These are phyloP conservation scores for Clonostachys rhizophaga DNA, from an alignment of 2,329 filamentous ascomycete genomes.

Conservation along the genomic window DNA sequence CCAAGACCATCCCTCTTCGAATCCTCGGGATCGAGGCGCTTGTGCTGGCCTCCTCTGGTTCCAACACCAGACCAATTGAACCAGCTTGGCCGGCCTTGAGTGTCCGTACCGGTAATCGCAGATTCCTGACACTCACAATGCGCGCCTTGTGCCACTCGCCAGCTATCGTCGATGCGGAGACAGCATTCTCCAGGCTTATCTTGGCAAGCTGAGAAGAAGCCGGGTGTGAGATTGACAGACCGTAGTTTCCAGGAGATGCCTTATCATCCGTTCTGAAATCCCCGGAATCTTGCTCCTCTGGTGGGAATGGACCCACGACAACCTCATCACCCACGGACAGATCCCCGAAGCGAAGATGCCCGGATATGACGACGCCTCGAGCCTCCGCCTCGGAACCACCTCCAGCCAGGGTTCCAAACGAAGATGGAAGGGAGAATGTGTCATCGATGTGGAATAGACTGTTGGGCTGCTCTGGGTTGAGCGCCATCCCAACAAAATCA, in stretches of 20 bases:
- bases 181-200: constrained; percentile 45
- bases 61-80: constrained; percentile 75
- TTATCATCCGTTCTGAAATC: constrained; percentile 35
- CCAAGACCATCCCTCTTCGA: constrained; percentile 81
- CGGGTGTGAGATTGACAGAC: constrained; percentile 46
- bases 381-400: constrained; percentile 18
- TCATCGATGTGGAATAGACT: constrained; percentile 88
- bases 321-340: constrained; percentile 75
- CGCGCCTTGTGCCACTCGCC: constrained; percentile 77
- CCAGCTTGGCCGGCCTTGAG: constrained; percentile 81
- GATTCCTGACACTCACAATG: constrained; percentile 81
- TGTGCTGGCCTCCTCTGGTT: constrained; percentile 10
- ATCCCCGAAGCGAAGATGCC: constrained; percentile 74
- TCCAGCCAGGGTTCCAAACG: constrained; percentile 31
- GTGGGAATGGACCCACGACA: constrained; percentile 72
- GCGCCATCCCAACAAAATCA: constrained; percentile 47
- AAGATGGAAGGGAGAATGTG: constrained; percentile 70
- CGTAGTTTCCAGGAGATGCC: constrained; percentile 40
- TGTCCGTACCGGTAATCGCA: constrained; percentile 75
- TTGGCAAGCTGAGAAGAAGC: constrained; percentile 48
- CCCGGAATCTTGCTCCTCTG: constrained; percentile 43
- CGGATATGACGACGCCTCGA: constrained; percentile 72
- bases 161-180: constrained; percentile 45
- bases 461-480: constrained; percentile 55
- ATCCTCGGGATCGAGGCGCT: constrained; percentile 29